phyloP scores from a whole-genome alignment of 202 grass and related monocot species.

The Musa balbisiana region DNA sequence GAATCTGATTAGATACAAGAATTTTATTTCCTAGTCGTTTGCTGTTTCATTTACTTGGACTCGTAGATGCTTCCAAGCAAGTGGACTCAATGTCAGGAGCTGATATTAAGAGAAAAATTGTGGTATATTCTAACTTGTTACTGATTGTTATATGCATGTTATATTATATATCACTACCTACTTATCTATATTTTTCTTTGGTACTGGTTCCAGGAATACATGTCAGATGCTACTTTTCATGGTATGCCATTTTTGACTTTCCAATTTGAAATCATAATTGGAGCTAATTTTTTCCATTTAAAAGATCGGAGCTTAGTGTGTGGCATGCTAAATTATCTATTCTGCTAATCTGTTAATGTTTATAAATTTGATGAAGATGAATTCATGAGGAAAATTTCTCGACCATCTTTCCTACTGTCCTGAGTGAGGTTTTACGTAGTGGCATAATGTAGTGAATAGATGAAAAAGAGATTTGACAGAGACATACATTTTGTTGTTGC shows the following conservation, averaged over 20 bases:
- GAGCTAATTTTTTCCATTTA: too few relatives aligned
- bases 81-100: background rate
- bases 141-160: background rate
- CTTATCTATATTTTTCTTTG: conserved; percentile 14
- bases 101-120: conserved; percentile 46
- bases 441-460: background rate
- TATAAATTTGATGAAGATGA: background rate
- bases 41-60: conserved; percentile 12
- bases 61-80: conserved; percentile 29
- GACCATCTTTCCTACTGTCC: background rate
- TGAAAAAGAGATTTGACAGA: background rate
- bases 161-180: background rate
- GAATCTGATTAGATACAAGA: background rate
- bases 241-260: conserved; percentile 27
- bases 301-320: too few relatives aligned
- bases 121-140: conserved; percentile 29
- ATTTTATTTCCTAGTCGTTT: conserved; percentile 5
- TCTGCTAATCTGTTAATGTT: too few relatives aligned
- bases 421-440: too few relatives aligned
- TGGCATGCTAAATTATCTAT: too few relatives aligned
- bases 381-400: background rate
- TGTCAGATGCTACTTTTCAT: conserved; percentile 51
- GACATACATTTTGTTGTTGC: background rate
- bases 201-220: conserved; percentile 35
- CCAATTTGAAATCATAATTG: background rate